phyloP scores from a whole-genome alignment of 495 filamentous ascomycete genomes.

The Pyrenula aspistea region DNA sequence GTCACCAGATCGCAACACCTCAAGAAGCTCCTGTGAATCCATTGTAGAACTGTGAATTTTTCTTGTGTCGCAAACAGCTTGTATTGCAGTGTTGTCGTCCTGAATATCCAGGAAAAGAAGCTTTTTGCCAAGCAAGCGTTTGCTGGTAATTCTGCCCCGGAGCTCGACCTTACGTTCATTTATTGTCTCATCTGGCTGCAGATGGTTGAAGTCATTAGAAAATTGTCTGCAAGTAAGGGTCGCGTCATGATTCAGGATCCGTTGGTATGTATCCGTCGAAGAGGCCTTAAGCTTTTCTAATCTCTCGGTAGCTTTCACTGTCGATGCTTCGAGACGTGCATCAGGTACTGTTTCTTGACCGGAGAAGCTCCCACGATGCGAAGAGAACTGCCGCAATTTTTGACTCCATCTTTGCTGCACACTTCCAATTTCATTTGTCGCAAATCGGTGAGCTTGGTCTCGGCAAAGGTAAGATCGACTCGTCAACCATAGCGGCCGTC shows the following conservation, averaged over 20 bases:
- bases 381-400: too few species aligned
- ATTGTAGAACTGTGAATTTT: constrained; percentile 22
- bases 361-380: too few species aligned
- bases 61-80: constrained; percentile 58
- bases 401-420: too few species aligned
- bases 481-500: too few species aligned
- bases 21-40: background rate
- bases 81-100: constrained; percentile 56
- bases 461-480: too few species aligned
- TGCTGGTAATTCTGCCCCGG: background rate
- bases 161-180: background rate
- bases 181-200: background rate
- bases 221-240: background rate
- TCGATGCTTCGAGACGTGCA: background rate
- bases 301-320: background rate
- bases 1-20: background rate
- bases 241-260: background rate
- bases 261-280: background rate
- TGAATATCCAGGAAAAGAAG: constrained; percentile 75
- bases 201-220: constrained; percentile 4
- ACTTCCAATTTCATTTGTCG: too few species aligned
- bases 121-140: constrained; percentile 35
- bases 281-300: background rate
- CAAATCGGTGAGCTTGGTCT: too few species aligned
- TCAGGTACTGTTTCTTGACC: too few species aligned